phyloP scores from a whole-genome alignment of 345 rosid species.

The Populus deltoides region DNA sequence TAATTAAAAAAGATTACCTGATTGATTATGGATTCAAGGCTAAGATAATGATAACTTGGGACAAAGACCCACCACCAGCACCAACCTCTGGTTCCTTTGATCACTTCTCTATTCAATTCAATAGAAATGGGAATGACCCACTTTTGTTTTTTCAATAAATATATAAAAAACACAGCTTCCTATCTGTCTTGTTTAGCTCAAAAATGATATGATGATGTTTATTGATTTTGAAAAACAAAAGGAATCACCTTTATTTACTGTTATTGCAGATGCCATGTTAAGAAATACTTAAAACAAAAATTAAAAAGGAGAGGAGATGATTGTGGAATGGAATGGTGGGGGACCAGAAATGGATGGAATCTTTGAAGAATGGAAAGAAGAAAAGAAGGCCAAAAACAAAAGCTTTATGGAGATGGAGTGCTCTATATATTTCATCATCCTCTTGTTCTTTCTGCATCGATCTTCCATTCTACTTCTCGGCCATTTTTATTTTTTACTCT shows the following conservation, averaged over 20 bases:
- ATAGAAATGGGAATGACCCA: slow-evolving; percentile 19
- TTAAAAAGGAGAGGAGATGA: slow-evolving; percentile 12
- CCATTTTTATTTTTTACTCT: slow-evolving; percentile 5
- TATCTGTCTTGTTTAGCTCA: slow-evolving; percentile 19
- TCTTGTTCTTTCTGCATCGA: background rate
- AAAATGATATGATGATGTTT: slow-evolving; percentile 37
- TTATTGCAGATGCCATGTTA: background rate
- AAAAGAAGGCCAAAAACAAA: background rate
- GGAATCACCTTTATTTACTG: background rate
- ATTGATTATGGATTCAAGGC: slow-evolving; percentile 54
- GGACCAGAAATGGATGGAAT: slow-evolving; percentile 39
- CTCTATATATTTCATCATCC: background rate
- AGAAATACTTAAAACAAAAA: background rate
- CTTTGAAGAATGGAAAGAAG: slow-evolving; percentile 24
- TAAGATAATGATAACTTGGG: slow-evolving; percentile 24
- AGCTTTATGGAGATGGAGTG: background rate
- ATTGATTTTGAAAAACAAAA: slow-evolving; percentile 15
- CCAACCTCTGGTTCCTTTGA: background rate
- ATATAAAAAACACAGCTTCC: background rate
- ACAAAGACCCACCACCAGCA: slow-evolving; percentile 38
- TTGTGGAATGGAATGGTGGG: slow-evolving; percentile 21
- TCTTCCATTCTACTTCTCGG: background rate
- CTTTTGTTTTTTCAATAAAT: slow-evolving; percentile 9
- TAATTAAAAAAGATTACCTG: slow-evolving; percentile 51
- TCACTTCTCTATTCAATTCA: slow-evolving; percentile 17